These are phyloP conservation scores for Fraxinus nigra DNA, from an alignment of 305 asterid species.

Conservation along the genomic window DNA sequence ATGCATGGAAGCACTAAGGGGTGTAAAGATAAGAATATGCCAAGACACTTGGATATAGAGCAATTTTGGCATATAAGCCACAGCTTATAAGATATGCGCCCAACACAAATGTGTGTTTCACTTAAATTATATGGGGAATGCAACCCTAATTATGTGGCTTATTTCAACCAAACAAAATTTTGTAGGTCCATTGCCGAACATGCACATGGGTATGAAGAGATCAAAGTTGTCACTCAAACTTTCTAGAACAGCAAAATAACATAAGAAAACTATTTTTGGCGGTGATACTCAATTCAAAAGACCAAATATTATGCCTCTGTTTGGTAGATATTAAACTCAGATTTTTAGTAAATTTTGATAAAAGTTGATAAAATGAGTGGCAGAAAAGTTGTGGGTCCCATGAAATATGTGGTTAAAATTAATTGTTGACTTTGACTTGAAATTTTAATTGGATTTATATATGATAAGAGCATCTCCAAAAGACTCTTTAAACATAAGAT, in stretches of 20 bases:
- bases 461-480: no score
- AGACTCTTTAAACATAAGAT: no score
- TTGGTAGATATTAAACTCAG: not conserved
- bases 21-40: not conserved
- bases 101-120: not conserved
- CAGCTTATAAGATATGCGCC: not conserved
- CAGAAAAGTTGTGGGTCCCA: not conserved
- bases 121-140: not conserved
- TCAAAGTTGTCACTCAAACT: not conserved
- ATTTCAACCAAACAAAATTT: not conserved
- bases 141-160: not conserved
- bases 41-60: slow-evolving; percentile 1
- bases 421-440: no score
- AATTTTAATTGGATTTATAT: no score
- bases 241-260: not conserved
- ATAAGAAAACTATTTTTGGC: not conserved
- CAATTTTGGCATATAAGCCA: not conserved
- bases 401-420: no score
- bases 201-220: not conserved
- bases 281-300: not conserved
- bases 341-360: no score
- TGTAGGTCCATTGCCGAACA: not conserved
- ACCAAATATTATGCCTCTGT: not conserved
- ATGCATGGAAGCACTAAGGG: not conserved
- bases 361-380: not conserved